Base-by-base conservation (phyloP, 164 flowering plant species). In the Aristolochia fimbriata region DNA sequence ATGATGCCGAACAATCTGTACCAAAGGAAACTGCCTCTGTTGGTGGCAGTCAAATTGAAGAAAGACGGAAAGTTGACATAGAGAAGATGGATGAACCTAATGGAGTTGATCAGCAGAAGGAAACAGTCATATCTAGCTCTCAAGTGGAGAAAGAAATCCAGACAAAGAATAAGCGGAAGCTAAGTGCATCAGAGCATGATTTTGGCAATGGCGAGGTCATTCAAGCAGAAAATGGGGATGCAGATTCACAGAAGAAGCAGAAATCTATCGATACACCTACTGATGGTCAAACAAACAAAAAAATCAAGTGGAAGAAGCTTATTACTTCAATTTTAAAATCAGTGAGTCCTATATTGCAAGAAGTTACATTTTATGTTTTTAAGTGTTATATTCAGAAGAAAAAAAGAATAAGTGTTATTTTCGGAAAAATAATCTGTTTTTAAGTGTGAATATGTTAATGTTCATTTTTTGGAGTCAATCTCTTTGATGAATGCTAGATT, bases 291-390 rank as follows among this genome's bases (percentile, higher is more conserved):
- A 21, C 14, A 3, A 63, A 63, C 24, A 74, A 70, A 74, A 79
- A 81, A 56, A 76, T 86, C 60, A 87, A 90, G 65, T 90, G 91
- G 99, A 93, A 86, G 75, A 93, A 88, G 77, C 57, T 90, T 68
- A 88, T 93, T 46, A 70, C 74, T 23, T 73, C 87, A 55, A 61
- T 76, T 61, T 70, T 93, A 68, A 86, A 81, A 82, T 76, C 82
- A 51, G 99, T 93, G 82, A 2, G 56, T 52, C 4, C 43, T 7
- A 31, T 31, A 31, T 31, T 7, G 8, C 43, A 37, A 37, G 1
- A 37, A 10, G 12, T 10, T 37, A 10, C 9, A 31, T 7, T 31
- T 31, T 31, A 31, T 31, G n/a, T n/a, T n/a, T n/a, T n/a, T n/a
- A n/a, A n/a, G n/a, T n/a, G n/a, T n/a, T n/a, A n/a, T n/a, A n/a